Evolutionary conservation across 177 flowering plant genomes (phyloP).

Genomic region (Vitis hybrid): DNA sequence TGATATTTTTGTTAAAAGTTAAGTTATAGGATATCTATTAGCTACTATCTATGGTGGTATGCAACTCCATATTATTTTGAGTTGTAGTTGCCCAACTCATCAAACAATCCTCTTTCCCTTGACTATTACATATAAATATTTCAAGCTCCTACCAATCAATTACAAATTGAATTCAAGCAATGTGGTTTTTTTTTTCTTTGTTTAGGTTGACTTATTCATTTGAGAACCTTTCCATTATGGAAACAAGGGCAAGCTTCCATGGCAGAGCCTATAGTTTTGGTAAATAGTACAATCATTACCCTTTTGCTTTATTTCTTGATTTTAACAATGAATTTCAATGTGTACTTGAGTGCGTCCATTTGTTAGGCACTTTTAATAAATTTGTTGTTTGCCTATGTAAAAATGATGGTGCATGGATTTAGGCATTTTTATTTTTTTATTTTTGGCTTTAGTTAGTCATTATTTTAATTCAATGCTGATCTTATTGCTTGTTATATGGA

Average conservation of each 20-base stretch:
- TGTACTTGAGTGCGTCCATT: neutral
- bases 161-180: conserved; percentile 3
- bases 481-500: too few species aligned
- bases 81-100: neutral
- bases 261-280: conserved; percentile 94
- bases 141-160: neutral
- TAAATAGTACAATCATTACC: conserved; percentile 21
- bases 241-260: conserved; percentile 76
- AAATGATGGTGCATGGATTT: too few species aligned
- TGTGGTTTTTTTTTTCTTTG: conserved; percentile 5
- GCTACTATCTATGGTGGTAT: neutral
- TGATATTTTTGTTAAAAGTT: neutral
- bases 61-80: neutral
- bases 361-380: neutral
- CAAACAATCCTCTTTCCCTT: neutral
- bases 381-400: neutral
- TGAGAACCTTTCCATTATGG: conserved; percentile 91
- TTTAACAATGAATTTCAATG: neutral
- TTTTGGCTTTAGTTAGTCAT: too few species aligned
- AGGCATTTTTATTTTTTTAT: too few species aligned
- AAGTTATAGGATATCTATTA: neutral
- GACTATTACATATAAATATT: too few species aligned
- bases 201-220: conserved; percentile 74
- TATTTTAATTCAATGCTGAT: too few species aligned
- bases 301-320: neutral